Evolutionary conservation across 768 basidiomycete species (phyloP).

Genomic region (Tylopilus rubrobrunneus): DNA sequence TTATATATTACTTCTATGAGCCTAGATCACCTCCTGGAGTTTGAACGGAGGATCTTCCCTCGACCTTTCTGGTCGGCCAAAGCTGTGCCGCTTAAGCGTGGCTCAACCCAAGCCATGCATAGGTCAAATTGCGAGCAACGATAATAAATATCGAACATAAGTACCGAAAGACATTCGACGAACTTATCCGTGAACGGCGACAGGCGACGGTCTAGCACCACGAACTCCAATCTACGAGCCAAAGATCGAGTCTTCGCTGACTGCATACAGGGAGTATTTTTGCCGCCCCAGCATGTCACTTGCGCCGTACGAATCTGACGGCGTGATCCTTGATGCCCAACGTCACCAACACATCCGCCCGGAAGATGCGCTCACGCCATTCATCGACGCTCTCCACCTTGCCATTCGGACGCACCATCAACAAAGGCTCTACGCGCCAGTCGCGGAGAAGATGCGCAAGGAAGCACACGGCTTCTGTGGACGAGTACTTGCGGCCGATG

Average conservation of each 20-base stretch:
- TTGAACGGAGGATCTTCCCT: not conserved
- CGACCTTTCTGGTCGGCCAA: too few relatives aligned
- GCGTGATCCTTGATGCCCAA: conserved; percentile 15
- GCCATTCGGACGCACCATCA: conserved; percentile 16
- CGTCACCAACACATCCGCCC: conserved; percentile 7
- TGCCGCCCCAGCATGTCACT: not conserved
- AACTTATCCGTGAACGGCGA: too few relatives aligned
- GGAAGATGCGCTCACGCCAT: conserved; percentile 17
- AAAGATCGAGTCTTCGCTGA: too few relatives aligned
- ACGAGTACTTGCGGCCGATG: conserved; percentile 52
- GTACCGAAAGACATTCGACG: not conserved
- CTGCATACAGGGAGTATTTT: too few relatives aligned
- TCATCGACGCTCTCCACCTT: conserved; percentile 9
- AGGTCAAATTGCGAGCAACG: too few relatives aligned
- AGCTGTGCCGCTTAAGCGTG: too few relatives aligned
- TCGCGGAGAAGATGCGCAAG: conserved; percentile 49
- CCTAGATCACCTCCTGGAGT: not conserved
- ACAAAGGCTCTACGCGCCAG: conserved; percentile 45
- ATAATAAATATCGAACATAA: not conserved
- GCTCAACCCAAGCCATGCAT: too few relatives aligned
- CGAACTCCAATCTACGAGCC: too few relatives aligned
- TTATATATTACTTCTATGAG: not conserved
- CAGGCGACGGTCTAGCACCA: too few relatives aligned
- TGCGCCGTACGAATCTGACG: conserved; percentile 10
- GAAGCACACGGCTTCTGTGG: conserved; percentile 49